Evolutionary conservation across 179 eudicot genomes (phyloP).

Genomic region (Vitellaria paradoxa): DNA sequence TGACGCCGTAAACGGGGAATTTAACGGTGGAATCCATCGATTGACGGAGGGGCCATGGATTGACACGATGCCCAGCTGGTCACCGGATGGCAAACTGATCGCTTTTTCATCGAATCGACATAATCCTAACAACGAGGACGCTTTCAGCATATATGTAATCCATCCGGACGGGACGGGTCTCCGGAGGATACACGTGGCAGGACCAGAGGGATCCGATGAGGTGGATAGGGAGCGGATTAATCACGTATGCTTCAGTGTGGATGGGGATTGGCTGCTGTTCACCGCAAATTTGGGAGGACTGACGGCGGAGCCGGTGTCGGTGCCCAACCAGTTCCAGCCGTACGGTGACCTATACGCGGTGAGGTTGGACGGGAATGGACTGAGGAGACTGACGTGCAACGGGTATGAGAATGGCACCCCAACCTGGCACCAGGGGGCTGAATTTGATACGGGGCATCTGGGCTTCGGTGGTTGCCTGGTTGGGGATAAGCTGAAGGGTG

Average conservation of each 20-base stretch:
- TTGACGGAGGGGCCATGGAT: constrained; percentile 74
- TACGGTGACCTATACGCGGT: constrained; percentile 60
- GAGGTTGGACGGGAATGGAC: constrained; percentile 65
- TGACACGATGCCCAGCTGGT: constrained; percentile 92
- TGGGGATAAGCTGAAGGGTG: constrained; percentile 49
- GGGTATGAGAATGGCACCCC: constrained; percentile 88
- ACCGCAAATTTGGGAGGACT: constrained; percentile 68
- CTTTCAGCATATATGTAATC: constrained; percentile 58
- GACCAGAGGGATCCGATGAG: constrained; percentile 22
- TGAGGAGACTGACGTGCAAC: constrained; percentile 66
- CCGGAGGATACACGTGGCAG: constrained; percentile 47
- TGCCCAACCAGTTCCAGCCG: constrained; percentile 83
- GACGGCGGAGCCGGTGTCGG: constrained; percentile 71
- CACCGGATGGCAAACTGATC: constrained; percentile 68
- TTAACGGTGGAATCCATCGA: constrained; percentile 39
- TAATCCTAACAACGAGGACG: constrained; percentile 42
- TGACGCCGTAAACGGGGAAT: constrained; percentile 66
- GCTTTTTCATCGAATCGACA: constrained; percentile 85
- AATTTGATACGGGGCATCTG: constrained; percentile 8
- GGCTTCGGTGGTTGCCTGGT: constrained; percentile 9
- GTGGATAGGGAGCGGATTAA: constrained; percentile 56
- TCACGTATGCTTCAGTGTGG: constrained; percentile 68
- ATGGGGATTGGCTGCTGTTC: constrained; percentile 69
- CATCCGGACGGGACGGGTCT: constrained; percentile 58
- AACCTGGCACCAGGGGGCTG: constrained; percentile 47